phyloP scores from a whole-genome alignment of 306 rosid genomes.

The Aeschynomene evenia region DNA sequence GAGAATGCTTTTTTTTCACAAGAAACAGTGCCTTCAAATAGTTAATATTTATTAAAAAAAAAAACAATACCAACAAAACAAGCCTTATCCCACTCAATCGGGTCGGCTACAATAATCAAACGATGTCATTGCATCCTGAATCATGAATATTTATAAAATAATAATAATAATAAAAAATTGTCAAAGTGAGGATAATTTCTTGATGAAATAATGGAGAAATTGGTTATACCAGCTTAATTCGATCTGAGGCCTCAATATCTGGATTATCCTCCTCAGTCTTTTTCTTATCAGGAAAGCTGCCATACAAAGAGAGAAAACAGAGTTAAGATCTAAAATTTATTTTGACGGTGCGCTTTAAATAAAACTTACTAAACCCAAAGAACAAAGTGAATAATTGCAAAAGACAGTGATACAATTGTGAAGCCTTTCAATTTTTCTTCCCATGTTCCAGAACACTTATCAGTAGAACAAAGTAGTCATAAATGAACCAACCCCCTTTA shows the following conservation, averaged over 20 bases:
- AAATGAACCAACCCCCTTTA: conserved; percentile 31
- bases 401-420: conserved; percentile 20
- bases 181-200: background rate
- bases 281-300: conserved; percentile 75
- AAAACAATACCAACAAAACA: too few relatives aligned
- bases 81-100: too few relatives aligned
- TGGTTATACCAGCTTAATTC: conserved; percentile 60
- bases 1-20: background rate
- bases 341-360: conserved; percentile 2
- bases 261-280: conserved; percentile 37
- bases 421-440: conserved; percentile 34
- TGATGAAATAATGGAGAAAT: conserved; percentile 13
- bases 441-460: conserved; percentile 25
- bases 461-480: background rate
- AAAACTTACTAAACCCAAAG: conserved; percentile 26
- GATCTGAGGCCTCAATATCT: conserved; percentile 50
- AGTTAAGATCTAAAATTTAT: conserved; percentile 15
- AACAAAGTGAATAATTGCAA: conserved; percentile 8
- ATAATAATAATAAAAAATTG: too few relatives aligned
- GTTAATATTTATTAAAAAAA: background rate
- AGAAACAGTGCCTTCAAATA: background rate
- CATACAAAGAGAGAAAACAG: conserved; percentile 30
- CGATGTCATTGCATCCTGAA: too few relatives aligned
- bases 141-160: too few relatives aligned
- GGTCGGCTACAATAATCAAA: too few relatives aligned